Evolutionary conservation across 2,329 filamentous ascomycete species (phyloP).

Genomic region (Teratosphaeria viscida): DNA sequence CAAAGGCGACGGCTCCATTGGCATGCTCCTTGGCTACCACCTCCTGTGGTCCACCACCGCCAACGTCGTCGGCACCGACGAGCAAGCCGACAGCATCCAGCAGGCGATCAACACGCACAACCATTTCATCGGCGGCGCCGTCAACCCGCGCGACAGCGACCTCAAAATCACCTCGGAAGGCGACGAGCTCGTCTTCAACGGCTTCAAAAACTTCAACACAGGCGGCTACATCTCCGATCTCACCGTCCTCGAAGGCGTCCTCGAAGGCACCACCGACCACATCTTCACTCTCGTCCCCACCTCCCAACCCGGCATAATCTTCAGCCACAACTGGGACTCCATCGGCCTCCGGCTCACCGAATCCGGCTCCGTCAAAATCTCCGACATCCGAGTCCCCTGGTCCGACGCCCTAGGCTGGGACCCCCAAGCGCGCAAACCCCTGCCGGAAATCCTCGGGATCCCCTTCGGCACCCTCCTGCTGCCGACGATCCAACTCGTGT

Average conservation of each 20-base stretch:
- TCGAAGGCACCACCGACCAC: constrained; percentile 48
- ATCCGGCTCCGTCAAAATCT: constrained; percentile 52
- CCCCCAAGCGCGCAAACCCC: constrained; percentile 38
- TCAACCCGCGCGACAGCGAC: constrained; percentile 55
- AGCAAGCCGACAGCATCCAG: constrained; percentile 49
- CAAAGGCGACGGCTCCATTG: constrained; percentile 53
- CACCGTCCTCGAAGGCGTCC: constrained; percentile 53
- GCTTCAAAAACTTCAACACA: constrained; percentile 57
- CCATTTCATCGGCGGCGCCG: constrained; percentile 54
- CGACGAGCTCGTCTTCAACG: constrained; percentile 48
- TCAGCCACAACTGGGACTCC: constrained; percentile 54
- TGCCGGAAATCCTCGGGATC: constrained; percentile 40
- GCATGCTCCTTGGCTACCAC: constrained; percentile 57
- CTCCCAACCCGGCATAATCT: constrained; percentile 46
- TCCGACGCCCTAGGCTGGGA: constrained; percentile 54
- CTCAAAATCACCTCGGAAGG: constrained; percentile 46
- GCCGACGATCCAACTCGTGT: constrained; percentile 55
- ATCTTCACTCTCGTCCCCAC: constrained; percentile 54
- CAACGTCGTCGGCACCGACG: constrained; percentile 48
- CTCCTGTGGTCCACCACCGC: constrained; percentile 54
- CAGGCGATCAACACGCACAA: constrained; percentile 52
- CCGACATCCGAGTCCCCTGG: constrained; percentile 49
- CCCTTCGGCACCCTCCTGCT: constrained; percentile 49
- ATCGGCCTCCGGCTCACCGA: constrained; percentile 54
- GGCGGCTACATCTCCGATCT: constrained; percentile 57